Base-by-base conservation (phyloP, 2,329 filamentous ascomycete species). In the Davidsoniella eucalypti region DNA sequence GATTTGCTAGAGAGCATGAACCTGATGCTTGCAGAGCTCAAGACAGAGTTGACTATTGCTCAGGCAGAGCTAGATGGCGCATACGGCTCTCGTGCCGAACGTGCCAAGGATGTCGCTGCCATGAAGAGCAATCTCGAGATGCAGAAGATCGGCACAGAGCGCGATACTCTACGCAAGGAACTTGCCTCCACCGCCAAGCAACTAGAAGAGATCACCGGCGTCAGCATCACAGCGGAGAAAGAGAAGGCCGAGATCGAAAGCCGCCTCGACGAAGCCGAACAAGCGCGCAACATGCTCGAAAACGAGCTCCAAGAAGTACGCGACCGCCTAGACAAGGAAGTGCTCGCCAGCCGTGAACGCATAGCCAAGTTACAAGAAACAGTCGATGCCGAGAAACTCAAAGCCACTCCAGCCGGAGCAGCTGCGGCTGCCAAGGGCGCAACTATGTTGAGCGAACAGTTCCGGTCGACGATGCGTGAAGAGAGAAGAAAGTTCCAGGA, bases 31-130 rank as follows among this genome's bases (percentile, higher is more conserved):
- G 70, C 73, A 33, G 73, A 78, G 62, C 67, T 75, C 59, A 78
- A 78, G 67, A 78, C 74, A 49, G 75, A 79, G 57, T 66, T 76
- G 53, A 76, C 75, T 43, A 70, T 78, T 57, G 72, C 73, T 47
- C 72, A 74, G 58, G 76, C 76, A 16, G 76, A 80, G 61, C 69
- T 80, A 26, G 76, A 80, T 55, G 73, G 73, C 51, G 75, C 75
- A 23, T 78, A 78, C 59, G 75, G 75, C 52, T 70, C 71, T 52
- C 70, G 75, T 53, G 69, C 72, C 52, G 69, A 79, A 62, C 72
- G 76, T 18, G 75, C 75, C 17, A 71, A 72, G 10, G 74, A 78
- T 55, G 70, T 71, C 17, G 75, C 75, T 1, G 72, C 72, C 43
- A 64, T 71, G 56, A 72, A 75, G 61, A 68, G 63, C 51, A 65